Percentiles rank a stretch among this genome's conserved stretches.
Evolutionary conservation across 2,329 filamentous ascomycete genomes (phyloP).

Genomic region (Dichotomopilus funicola): DNA sequence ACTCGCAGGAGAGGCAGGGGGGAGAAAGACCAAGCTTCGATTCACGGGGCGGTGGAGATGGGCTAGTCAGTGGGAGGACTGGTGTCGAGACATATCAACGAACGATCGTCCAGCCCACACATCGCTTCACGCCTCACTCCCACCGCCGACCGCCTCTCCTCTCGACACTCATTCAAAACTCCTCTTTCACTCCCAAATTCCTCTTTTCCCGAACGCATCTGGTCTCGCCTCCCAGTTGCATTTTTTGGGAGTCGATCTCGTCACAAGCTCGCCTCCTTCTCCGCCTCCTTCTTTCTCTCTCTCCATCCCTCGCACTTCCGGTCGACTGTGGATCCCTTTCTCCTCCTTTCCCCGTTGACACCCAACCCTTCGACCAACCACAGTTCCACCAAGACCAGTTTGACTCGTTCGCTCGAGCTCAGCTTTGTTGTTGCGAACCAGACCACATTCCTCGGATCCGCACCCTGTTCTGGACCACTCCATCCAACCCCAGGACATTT

Average conservation of each 20-base stretch:
- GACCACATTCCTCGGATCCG: conserved; percentile 4
- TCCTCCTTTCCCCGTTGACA: conserved; percentile 14
- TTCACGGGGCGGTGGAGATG: conserved; percentile 22
- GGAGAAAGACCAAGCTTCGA: conserved; percentile 10
- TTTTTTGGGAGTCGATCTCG: conserved; percentile 9
- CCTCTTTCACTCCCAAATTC: conserved; percentile 8
- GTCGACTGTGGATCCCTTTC: conserved; percentile 11
- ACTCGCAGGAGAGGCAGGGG: neutral
- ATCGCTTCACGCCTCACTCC: conserved; percentile 16
- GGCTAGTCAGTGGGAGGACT: conserved; percentile 1
- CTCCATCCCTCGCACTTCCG: conserved; percentile 1
- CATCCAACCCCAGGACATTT: conserved; percentile 11
- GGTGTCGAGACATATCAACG: conserved; percentile 23
- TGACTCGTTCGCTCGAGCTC: conserved; percentile 49
- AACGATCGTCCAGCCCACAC: conserved; percentile 20
- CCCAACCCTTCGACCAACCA: conserved; percentile 13
- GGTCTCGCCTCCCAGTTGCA: conserved; percentile 9
- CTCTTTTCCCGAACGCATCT: conserved; percentile 8
- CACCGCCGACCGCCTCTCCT: conserved; percentile 19
- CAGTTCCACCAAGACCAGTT: conserved; percentile 17
- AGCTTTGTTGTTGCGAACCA: conserved; percentile 19
- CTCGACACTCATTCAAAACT: conserved; percentile 24
- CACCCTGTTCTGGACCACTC: conserved; percentile 3
- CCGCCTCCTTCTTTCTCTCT: too few relatives aligned
- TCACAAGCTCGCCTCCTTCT: conserved; percentile 5